Evolutionary conservation across 2,329 filamentous ascomycete genomes (phyloP).

Genomic region (Decorospora gaudefroyi): DNA sequence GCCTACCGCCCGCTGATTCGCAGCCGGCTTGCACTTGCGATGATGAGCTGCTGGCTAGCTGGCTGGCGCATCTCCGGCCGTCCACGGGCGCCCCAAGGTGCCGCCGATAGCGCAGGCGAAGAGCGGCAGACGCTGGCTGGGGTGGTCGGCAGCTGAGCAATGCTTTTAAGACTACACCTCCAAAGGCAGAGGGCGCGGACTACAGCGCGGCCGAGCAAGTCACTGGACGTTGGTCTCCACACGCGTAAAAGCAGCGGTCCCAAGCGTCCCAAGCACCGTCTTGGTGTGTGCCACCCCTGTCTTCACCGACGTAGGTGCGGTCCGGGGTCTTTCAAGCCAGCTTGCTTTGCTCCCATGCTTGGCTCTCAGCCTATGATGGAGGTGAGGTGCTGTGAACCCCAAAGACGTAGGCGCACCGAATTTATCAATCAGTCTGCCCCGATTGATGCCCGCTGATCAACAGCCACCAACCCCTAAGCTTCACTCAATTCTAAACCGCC

Average conservation of each 20-base stretch:
- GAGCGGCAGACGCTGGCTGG: conserved; percentile 23
- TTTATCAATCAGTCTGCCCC: conserved; percentile 43
- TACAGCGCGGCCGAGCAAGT: conserved; percentile 22
- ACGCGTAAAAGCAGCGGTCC: conserved; percentile 39
- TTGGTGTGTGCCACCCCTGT: conserved; percentile 24
- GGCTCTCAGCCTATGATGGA: conserved; percentile 48
- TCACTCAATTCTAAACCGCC: conserved; percentile 39
- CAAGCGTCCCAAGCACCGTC: conserved; percentile 27
- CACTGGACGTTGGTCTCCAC: conserved; percentile 26
- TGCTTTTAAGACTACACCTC: conserved; percentile 10
- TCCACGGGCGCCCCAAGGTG: conserved; percentile 22
- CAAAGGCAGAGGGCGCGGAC: conserved; percentile 21
- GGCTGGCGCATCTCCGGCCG: conserved; percentile 20
- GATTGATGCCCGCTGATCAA: conserved; percentile 43
- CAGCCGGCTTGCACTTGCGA: conserved; percentile 20
- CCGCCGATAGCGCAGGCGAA: conserved; percentile 21
- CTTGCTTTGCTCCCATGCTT: conserved; percentile 41
- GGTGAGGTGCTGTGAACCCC: conserved; percentile 40
- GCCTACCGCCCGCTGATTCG: conserved; percentile 35
- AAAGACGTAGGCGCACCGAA: conserved; percentile 41
- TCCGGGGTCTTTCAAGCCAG: conserved; percentile 38
- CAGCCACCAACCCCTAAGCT: conserved; percentile 35
- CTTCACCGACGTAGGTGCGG: conserved; percentile 31
- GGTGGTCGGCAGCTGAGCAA: conserved; percentile 9
- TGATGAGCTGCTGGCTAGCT: conserved; percentile 25